These are phyloP conservation scores for Colletotrichum sp. DNA, from an alignment of 2,329 filamentous ascomycete species.

Conservation along the genomic window DNA sequence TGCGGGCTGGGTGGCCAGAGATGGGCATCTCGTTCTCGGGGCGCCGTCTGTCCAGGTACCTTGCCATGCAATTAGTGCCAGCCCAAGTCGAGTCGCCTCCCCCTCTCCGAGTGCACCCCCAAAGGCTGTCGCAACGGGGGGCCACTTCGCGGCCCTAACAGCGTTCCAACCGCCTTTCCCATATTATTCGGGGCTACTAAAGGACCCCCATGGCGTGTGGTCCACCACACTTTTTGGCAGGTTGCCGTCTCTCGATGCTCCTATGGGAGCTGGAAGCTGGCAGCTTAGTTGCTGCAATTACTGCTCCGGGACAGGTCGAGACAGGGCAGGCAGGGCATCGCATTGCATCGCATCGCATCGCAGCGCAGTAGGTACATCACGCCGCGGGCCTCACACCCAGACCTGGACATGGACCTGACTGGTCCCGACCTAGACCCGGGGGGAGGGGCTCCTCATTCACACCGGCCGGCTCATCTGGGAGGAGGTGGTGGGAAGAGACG, in stretches of 20 bases:
- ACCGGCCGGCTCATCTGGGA: not conserved
- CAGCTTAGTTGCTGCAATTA: not conserved
- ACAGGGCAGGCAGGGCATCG: not conserved
- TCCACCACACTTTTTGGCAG: constrained; percentile 10
- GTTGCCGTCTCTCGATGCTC: not conserved
- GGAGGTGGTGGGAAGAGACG: not conserved
- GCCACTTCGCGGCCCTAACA: not conserved
- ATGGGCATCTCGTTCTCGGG: not conserved
- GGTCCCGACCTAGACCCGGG: not conserved
- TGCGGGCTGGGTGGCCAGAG: not conserved
- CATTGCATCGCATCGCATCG: not conserved
- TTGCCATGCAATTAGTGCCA: not conserved
- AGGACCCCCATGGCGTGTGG: constrained; percentile 4
- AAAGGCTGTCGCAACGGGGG: not conserved
- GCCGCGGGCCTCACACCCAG: constrained; percentile 1
- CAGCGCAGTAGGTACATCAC: not conserved
- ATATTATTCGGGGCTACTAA: not conserved
- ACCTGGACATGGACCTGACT: not conserved
- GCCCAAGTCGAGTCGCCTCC: not conserved
- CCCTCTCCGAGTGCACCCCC: not conserved
- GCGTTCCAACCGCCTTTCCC: constrained; percentile 2
- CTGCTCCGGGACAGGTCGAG: not conserved
- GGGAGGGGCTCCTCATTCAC: not conserved
- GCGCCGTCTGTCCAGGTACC: not conserved
- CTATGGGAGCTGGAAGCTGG: not conserved